A percentile compares a stretch with the other conserved stretches of the same genome.
Conservation (phyloP, 768 basidiomycete species). For the Hericium rajendrae region DNA sequence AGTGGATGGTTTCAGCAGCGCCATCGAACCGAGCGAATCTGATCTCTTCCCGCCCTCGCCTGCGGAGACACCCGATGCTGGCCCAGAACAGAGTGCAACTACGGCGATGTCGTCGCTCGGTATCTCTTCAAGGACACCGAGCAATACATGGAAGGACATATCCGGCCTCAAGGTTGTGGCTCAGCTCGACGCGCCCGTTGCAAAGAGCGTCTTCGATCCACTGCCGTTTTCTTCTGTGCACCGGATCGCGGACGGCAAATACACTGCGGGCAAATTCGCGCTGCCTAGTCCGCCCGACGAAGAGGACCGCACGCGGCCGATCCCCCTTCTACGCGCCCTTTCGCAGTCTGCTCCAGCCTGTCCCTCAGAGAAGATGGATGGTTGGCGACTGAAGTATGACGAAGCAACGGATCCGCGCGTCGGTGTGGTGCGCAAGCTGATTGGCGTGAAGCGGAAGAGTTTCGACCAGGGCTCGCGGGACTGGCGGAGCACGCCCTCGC, state of each 20-base stretch:
- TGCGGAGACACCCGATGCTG: neutral
- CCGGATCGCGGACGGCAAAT: conserved; percentile 61
- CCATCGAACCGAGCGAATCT: neutral
- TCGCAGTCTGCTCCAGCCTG: conserved; percentile 17
- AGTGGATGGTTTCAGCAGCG: neutral
- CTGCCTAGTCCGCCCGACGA: conserved; percentile 56
- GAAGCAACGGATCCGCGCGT: conserved; percentile 64
- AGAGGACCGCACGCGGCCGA: conserved; percentile 15
- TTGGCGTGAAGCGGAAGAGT: conserved; percentile 61
- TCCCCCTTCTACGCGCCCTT: conserved; percentile 20
- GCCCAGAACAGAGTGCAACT: neutral
- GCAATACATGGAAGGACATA: no score
- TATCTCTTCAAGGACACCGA: no score
- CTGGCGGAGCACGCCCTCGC: conserved; percentile 29
- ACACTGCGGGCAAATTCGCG: conserved; percentile 63
- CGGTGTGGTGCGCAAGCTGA: conserved; percentile 55
- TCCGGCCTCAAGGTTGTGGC: neutral
- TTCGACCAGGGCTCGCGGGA: conserved; percentile 27
- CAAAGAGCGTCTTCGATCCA: conserved; percentile 47
- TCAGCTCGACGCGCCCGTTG: conserved; percentile 14
- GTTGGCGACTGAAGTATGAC: conserved; percentile 47
- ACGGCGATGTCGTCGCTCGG: no score
- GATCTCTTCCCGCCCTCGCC: neutral
- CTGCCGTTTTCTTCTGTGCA: conserved; percentile 66
- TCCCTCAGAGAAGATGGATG: conserved; percentile 16